Evolutionary conservation across 2,329 filamentous ascomycete species (phyloP), one percentile per base, ranked within the genome.

Genomic region (Pyrenophora graminea): DNA sequence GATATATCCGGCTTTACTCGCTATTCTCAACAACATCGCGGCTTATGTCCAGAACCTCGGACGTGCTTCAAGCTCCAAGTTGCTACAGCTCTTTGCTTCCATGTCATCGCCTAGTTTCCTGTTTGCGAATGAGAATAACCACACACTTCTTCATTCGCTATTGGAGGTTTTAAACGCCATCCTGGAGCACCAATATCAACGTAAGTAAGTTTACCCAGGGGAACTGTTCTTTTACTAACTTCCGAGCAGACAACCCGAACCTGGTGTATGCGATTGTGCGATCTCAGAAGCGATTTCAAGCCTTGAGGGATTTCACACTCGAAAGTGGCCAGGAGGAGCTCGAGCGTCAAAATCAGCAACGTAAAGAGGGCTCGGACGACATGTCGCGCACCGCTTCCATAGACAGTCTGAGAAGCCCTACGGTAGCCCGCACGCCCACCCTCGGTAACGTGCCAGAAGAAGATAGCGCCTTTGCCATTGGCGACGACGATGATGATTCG

Each of bases 41-140:
- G 88, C 94, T 13, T 90, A 96, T 68, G 79, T 94, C 4, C 85
- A 94, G 66, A 84, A 88, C 18, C 77, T 97, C 9, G 90, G 88
- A 43, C 79, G 85, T 3, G 82, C 86, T 3, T 86, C 91, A 13
- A 89, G 90, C 68, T 85, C 87, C 2, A 96, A 91, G 70, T 77
- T 97, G 25, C 80, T 97, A 61, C 91, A 97, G 63, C 79, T 97
- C 0, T 96, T 95, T 70, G 85, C 86, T 4, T 94, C 90, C 30
- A 96, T 97, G 89, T 95, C 93, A 7, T 90, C 91, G 0, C 93
- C 94, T 0, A 91, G 89, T 27, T 99, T 97, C 70, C 77, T 99
- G 8, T 79, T 97, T 15, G 91, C 90, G 6, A 97, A 96, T 63
- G 94, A 99, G 51, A 89, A 84, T 32, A 99, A 99, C 60, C 90